Conservation (phyloP, 2,329 filamentous ascomycete species). For the Colletotrichum sp. region DNA sequence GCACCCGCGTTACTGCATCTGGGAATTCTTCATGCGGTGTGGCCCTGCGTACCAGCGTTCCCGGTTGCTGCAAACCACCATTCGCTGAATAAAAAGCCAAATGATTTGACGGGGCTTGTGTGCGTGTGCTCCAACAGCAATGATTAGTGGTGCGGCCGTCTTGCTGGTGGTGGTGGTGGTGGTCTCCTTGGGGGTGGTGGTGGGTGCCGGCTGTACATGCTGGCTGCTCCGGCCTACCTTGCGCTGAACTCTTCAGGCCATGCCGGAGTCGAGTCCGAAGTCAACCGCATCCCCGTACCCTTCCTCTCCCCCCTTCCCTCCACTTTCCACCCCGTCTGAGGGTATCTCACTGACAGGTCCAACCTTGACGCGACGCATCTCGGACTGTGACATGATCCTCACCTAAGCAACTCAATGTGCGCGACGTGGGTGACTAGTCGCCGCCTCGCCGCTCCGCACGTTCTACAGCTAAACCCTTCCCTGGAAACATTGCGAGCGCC, state of each 20-base stretch:
- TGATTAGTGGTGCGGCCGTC: neutral
- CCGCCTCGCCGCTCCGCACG: slow-evolving; percentile 13
- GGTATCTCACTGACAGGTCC: slow-evolving; percentile 10
- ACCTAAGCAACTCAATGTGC: slow-evolving; percentile 18
- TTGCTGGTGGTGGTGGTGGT: neutral
- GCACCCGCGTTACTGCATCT: neutral
- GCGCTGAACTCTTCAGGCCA: slow-evolving; percentile 17
- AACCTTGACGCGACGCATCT: slow-evolving; percentile 12
- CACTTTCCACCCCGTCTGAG: slow-evolving; percentile 13
- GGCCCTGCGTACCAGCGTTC: neutral
- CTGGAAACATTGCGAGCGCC: slow-evolving; percentile 18
- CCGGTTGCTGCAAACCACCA: neutral
- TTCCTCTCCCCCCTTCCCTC: slow-evolving; percentile 24
- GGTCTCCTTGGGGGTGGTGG: neutral
- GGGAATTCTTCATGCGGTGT: neutral
- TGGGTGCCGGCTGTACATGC: neutral
- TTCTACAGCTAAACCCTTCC: slow-evolving; percentile 14
- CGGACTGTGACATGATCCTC: slow-evolving; percentile 16
- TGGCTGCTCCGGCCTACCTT: neutral
- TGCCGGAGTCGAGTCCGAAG: slow-evolving; percentile 29
- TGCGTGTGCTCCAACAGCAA: neutral
- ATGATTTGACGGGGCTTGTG: neutral
- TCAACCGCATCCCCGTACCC: slow-evolving; percentile 9
- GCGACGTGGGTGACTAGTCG: neutral
- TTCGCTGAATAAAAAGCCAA: neutral